Evolutionary conservation across 345 rosid genomes (phyloP).

Genomic region (Gossypium arboreum): DNA sequence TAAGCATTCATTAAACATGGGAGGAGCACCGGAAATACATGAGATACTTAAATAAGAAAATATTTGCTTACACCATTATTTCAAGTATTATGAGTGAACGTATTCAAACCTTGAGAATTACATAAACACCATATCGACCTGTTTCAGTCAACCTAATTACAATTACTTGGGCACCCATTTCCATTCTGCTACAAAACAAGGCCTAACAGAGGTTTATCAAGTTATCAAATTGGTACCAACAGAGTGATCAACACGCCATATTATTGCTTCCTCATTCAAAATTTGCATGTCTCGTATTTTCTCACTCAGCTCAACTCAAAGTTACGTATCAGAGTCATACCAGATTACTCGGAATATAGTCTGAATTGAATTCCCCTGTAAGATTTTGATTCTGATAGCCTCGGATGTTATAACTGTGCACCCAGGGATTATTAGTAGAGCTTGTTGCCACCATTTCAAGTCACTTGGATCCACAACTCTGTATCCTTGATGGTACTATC

Average conservation of each 20-base stretch:
- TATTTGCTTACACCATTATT: no score
- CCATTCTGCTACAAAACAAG: no score
- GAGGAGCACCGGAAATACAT: no score
- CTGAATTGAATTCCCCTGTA: neutral
- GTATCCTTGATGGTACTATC: conserved; percentile 42
- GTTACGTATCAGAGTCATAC: neutral
- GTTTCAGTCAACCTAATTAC: no score
- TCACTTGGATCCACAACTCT: conserved; percentile 67
- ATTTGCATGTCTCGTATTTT: neutral
- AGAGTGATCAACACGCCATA: neutral
- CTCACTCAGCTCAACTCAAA: neutral
- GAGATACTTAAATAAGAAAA: no score
- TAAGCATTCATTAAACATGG: no score
- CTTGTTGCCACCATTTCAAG: conserved; percentile 62
- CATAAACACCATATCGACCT: no score
- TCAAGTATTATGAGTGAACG: no score
- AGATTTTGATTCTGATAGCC: conserved; percentile 33
- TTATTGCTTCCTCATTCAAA: neutral
- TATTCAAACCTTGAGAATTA: no score
- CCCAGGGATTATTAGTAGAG: conserved; percentile 19
- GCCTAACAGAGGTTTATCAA: neutral
- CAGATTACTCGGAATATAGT: neutral
- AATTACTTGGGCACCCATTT: no score
- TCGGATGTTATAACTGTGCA: conserved; percentile 39
- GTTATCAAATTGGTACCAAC: neutral